Base-by-base conservation (phyloP, 208 protist species). In the Endotrypanum monterogeii region DNA sequence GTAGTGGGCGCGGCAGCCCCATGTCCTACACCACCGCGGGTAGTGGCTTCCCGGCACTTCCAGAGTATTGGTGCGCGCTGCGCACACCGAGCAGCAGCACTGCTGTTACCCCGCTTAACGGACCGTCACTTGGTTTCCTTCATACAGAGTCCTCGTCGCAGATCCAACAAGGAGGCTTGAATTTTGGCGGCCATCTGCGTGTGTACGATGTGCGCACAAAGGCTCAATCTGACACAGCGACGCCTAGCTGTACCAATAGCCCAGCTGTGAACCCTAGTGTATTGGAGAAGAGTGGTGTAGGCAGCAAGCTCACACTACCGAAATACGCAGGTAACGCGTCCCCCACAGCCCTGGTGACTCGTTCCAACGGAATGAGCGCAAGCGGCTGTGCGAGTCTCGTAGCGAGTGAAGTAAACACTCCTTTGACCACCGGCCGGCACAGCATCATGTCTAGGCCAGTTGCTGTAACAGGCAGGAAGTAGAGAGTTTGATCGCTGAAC, bases 131-230 rank as follows among this genome's bases (percentile, higher is more conserved):
- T 20, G 58, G 61, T 18, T 73, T 76, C 65, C 58, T 54, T 25
- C 67, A 82, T 54, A 23, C 61, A 54, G 67, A 78, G 67, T 74
- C 78, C 44, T 73, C 65, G 12, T 78, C 79, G 61, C 62, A 80
- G 65, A 41, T 37, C 46, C 35, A 55, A 44, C 63, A 73, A 23
- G 62, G 41, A 11, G 50, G 32, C 4, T 61, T 28, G 16, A 20
- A 70, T 51, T 74, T 71, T 52, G 67, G 73, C 57, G 71, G 61
- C 41, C 76, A 85, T 71, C 73, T 88, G 37, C 83, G 83, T 62
- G 67, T 88, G 52, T 89, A 84, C 75, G 77, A 84, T 50, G 84
- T 83, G 1, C 82, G 84, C 7, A 71, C 80, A 32, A 84, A 81
- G 68, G 28, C 50, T 65, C 68, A 75, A 12, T 71, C 69, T 37